Evolutionary conservation across 1,139 yeast species (phyloP).

Genomic region (Geotrichum citri-aurantii): DNA sequence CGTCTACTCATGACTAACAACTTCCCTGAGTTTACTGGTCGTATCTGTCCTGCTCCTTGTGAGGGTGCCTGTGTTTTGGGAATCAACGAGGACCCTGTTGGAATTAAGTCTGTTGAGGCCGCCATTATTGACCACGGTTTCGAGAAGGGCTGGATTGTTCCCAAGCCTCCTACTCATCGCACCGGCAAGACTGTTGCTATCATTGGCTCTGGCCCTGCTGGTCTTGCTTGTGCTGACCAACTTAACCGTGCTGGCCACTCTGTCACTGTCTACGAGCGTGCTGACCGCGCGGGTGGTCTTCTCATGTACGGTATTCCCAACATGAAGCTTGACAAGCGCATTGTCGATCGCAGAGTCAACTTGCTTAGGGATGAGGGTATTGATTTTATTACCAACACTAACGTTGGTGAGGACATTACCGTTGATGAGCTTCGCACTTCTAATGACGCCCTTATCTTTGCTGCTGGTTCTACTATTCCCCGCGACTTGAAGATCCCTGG

Average conservation of each 20-base stretch:
- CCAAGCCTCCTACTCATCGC: constrained; percentile 69
- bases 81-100: constrained; percentile 90
- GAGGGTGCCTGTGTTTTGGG: constrained; percentile 98
- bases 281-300: constrained; percentile 94
- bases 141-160: constrained; percentile 94
- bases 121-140: constrained; percentile 95
- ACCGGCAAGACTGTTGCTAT: constrained; percentile 83
- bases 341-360: constrained; percentile 91
- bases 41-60: constrained; percentile 99
- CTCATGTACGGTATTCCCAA: constrained; percentile 99
- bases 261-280: constrained; percentile 88
- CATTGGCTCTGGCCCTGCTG: constrained; percentile 96
- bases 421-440: constrained; percentile 59
- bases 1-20: constrained; percentile 92
- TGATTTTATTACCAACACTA: constrained; percentile 65
- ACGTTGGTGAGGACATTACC: constrained; percentile 73
- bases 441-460: constrained; percentile 80
- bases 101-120: constrained; percentile 92
- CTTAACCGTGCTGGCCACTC: constrained; percentile 91
- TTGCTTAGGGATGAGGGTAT: constrained; percentile 88
- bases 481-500: constrained; percentile 94
- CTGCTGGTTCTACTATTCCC: constrained; percentile 97
- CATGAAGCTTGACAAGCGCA: constrained; percentile 92
- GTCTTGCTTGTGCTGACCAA: constrained; percentile 94
- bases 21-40: constrained; percentile 97